Evolutionary conservation across 495 filamentous ascomycete species (phyloP).

Genomic region (Oidiodendron maius): DNA sequence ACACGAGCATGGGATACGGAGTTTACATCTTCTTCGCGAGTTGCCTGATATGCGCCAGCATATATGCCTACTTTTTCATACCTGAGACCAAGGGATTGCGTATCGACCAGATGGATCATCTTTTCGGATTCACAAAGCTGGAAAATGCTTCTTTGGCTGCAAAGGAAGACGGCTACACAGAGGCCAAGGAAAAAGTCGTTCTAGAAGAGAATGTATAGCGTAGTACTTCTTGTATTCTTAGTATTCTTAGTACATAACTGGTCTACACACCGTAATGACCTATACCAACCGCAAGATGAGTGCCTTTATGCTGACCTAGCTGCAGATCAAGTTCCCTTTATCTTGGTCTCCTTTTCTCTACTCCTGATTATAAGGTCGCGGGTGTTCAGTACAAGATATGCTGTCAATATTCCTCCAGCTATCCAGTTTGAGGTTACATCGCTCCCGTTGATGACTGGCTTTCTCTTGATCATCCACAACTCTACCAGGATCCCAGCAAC

Average conservation of each 20-base stretch:
- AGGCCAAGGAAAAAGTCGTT: slow-evolving; percentile 1
- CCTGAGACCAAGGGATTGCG: slow-evolving; percentile 31
- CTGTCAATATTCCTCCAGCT: too few relatives aligned
- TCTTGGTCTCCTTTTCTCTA: too few relatives aligned
- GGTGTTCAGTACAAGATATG: too few relatives aligned
- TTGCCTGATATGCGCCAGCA: slow-evolving; percentile 12
- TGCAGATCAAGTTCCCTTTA: too few relatives aligned
- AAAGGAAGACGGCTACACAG: not conserved
- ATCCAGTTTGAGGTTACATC: too few relatives aligned
- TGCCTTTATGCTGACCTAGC: too few relatives aligned
- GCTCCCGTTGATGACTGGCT: too few relatives aligned
- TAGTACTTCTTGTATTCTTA: not conserved
- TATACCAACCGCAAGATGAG: too few relatives aligned
- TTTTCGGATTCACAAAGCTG: slow-evolving; percentile 2
- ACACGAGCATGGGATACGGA: slow-evolving; percentile 39
- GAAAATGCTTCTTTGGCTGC: not conserved
- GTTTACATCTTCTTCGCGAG: slow-evolving; percentile 37
- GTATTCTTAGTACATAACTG: too few relatives aligned
- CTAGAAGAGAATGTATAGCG: not conserved
- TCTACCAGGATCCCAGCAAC: slow-evolving; percentile 4
- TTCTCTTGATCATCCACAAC: not conserved
- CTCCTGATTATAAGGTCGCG: too few relatives aligned
- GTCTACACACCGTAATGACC: too few relatives aligned
- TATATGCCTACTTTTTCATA: slow-evolving; percentile 32
- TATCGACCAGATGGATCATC: slow-evolving; percentile 28